These are phyloP conservation scores for Ogataea hybrid DNA, from an alignment of 1,139 yeast species.

Conservation along the genomic window DNA sequence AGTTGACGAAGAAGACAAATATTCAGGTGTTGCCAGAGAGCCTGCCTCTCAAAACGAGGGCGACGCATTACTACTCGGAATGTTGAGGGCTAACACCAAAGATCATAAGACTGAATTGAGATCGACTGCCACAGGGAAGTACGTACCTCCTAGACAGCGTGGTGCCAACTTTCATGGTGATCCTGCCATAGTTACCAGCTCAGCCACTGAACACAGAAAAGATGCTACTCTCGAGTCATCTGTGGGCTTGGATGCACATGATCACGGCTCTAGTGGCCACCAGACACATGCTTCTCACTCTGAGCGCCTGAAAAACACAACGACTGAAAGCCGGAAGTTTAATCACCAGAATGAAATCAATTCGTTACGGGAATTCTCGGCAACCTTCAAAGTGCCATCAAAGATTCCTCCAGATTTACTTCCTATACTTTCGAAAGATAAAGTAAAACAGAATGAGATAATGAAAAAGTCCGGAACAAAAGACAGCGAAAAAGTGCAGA, in stretches of 20 bases:
- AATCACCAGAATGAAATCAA: slow-evolving; percentile 65
- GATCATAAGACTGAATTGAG: slow-evolving; percentile 19
- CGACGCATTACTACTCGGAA: slow-evolving; percentile 28
- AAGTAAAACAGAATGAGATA: slow-evolving; percentile 61
- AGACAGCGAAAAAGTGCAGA: neutral
- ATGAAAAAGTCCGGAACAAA: slow-evolving; percentile 33
- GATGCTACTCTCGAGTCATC: neutral
- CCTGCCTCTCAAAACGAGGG: slow-evolving; percentile 12
- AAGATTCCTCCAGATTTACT: slow-evolving; percentile 73
- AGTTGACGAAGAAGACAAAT: slow-evolving; percentile 92
- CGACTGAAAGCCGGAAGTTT: slow-evolving; percentile 33
- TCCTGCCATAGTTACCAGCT: slow-evolving; percentile 71
- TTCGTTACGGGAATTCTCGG: slow-evolving; percentile 80
- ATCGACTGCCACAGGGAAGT: slow-evolving; percentile 36
- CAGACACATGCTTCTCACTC: no score
- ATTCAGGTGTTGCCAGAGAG: slow-evolving; percentile 78
- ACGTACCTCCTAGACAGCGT: slow-evolving; percentile 66
- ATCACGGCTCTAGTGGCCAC: no score
- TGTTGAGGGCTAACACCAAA: slow-evolving; percentile 25
- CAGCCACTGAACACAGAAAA: slow-evolving; percentile 31
- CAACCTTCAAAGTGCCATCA: slow-evolving; percentile 74
- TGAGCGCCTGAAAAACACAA: no score
- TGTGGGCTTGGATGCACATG: no score
- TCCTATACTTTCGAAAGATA: slow-evolving; percentile 72
- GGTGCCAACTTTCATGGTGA: slow-evolving; percentile 65